Base-by-base conservation (phyloP, 768 basidiomycete species). In the Cyclocybe aegerita region DNA sequence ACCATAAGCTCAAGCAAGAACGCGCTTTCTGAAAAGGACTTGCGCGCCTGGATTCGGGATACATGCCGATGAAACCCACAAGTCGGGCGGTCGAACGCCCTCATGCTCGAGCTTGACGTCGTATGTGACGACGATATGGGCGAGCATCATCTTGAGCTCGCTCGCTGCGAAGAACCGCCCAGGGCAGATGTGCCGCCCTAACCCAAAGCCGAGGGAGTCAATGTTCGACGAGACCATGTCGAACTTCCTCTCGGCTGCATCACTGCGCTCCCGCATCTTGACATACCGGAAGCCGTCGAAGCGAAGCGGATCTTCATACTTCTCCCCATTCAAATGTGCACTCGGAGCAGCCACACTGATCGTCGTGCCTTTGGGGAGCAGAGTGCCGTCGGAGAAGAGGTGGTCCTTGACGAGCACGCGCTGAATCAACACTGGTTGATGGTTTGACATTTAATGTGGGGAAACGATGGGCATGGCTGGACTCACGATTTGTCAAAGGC, bases 221-320 rank as follows among this genome's bases (percentile, higher is more conserved):
- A 33, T 38, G 23, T 48, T 50, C 1, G 56, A 58, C 2, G 51
- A 39, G 7, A 54, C 54, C 7, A 64, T 53, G n/a, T 50, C 51
- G 29, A 51, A 47, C 16, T 43, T 50, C 33, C 52, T 48, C 9
- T 23, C 23, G 31, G 39, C n/a, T 43, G 49, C 2, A n/a, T 48
- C 32, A 37, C 29, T 30, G 23, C 42, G 9, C 4, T 54, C 56
- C 8, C 46, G 46, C 58, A 56, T 54, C 36, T 58, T 53, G 39
- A 50, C 17, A 40, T 62, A 65, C 2, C 63, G 61, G 38, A 60
- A 54, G 7, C 56, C 59, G 46, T 64, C 53, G 40, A 63, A 63
- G n/a, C 39, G 42, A 11, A 17, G n/a, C 4, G 60, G 50, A 31
- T 62, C 46, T 17, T 49, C 15, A 33, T 60, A 62, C n/a, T 39